These are phyloP conservation scores for Pouteria glomerata DNA, from an alignment of 148 eudicot genomes.

Conservation along the genomic window DNA sequence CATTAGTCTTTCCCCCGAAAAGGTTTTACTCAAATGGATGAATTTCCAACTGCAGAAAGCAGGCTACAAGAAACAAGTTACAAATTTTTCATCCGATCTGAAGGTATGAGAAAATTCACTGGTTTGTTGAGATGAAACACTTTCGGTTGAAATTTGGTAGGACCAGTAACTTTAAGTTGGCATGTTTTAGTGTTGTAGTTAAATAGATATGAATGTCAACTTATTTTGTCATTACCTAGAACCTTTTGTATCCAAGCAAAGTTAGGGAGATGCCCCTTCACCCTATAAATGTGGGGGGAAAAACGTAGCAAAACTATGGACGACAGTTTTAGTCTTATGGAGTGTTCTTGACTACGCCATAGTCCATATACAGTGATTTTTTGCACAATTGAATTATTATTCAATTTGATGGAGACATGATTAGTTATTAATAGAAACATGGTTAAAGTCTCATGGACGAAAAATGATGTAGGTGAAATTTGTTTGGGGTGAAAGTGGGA, in stretches of 20 bases:
- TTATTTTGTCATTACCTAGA: neutral
- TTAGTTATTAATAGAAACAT: no score
- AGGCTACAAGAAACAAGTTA: constrained; percentile 64
- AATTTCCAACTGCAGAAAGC: constrained; percentile 78
- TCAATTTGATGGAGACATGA: no score
- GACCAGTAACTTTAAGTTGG: neutral
- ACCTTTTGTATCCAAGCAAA: neutral
- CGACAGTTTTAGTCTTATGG: neutral
- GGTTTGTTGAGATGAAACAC: neutral
- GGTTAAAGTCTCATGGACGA: no score
- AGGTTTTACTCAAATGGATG: constrained; percentile 80
- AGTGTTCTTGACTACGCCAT: neutral
- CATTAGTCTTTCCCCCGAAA: constrained; percentile 62
- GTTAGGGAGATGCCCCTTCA: neutral
- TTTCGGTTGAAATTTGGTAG: neutral
- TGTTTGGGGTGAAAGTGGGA: no score
- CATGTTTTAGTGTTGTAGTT: neutral
- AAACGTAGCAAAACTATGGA: neutral
- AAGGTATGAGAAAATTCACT: constrained; percentile 40
- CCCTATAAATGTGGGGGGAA: no score
- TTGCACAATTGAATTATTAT: neutral
- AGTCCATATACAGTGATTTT: no score
- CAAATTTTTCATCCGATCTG: constrained; percentile 71
- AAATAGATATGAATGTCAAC: neutral
- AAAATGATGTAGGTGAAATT: no score